Percentiles rank a stretch among this genome's conserved stretches.
Conservation (phyloP, 805 yeast genomes). For the Cyberlindnera lachancei region DNA sequence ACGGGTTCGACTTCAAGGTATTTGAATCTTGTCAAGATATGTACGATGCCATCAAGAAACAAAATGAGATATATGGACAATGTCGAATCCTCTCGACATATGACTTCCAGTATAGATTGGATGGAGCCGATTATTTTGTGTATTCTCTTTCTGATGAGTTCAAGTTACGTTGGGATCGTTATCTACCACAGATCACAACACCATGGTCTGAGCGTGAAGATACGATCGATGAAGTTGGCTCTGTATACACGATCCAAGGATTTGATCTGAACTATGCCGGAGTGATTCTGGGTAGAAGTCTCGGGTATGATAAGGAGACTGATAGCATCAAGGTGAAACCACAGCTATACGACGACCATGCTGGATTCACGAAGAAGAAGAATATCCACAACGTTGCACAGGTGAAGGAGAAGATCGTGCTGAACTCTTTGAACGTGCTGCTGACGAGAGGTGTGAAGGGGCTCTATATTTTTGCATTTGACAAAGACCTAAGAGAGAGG, state of each 20-base stretch:
- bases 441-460: conserved; percentile 40
- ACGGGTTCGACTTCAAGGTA: conserved; percentile 26
- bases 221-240: conserved; percentile 40
- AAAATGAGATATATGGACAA: conserved; percentile 30
- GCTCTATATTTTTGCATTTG: conserved; percentile 35
- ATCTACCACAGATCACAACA: conserved; percentile 29
- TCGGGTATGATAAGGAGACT: conserved; percentile 29
- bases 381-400: conserved; percentile 29
- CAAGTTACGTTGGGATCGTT: conserved; percentile 40
- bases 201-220: conserved; percentile 42
- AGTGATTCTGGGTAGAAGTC: conserved; percentile 36
- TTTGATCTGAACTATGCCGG: conserved; percentile 41
- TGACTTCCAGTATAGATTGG: conserved; percentile 39
- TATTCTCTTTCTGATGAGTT: conserved; percentile 33
- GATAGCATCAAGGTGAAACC: conserved; percentile 30
- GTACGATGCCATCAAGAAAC: conserved; percentile 28
- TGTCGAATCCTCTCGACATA: conserved; percentile 37
- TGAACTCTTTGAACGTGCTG: conserved; percentile 39
- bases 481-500: conserved; percentile 29
- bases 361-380: conserved; percentile 36
- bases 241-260: conserved; percentile 41
- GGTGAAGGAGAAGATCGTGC: conserved; percentile 33
- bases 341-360: conserved; percentile 36
- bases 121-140: conserved; percentile 38
- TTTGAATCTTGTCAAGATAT: conserved; percentile 36